Evolutionary conservation across 2,329 filamentous ascomycete genomes (phyloP).

Genomic region (Sclerotinia borealis): DNA sequence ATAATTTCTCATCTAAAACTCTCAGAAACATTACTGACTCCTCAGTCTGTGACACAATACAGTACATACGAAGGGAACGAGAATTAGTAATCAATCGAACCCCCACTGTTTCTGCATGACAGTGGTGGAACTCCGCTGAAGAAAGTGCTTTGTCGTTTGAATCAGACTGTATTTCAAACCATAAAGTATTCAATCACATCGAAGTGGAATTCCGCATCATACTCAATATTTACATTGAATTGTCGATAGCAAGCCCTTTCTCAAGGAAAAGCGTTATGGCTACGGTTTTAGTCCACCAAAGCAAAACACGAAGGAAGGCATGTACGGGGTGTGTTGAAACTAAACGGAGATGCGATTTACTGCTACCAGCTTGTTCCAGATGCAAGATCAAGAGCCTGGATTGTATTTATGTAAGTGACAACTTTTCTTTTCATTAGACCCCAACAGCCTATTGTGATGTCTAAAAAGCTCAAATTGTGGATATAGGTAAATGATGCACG

Average conservation of each 20-base stretch:
- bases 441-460: neutral
- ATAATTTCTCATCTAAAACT: neutral
- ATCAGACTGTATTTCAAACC: neutral
- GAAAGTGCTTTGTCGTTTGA: neutral
- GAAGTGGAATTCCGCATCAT: neutral
- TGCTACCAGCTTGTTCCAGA: constrained; percentile 20
- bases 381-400: constrained; percentile 15
- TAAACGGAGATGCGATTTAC: constrained; percentile 26
- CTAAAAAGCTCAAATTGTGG: neutral
- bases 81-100: neutral
- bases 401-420: constrained; percentile 23
- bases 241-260: neutral
- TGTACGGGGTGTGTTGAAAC: constrained; percentile 23
- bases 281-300: constrained; percentile 1
- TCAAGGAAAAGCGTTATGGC: neutral
- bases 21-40: too few relatives aligned
- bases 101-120: neutral
- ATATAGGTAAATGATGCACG: neutral
- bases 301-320: constrained; percentile 17
- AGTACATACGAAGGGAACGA: too few relatives aligned
- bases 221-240: neutral
- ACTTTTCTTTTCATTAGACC: neutral
- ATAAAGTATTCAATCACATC: neutral
- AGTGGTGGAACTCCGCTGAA: neutral
- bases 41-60: neutral